These are phyloP conservation scores for Quambalaria eucalypti DNA, from an alignment of 1,284 basidiomycete species.

Conservation along the genomic window DNA sequence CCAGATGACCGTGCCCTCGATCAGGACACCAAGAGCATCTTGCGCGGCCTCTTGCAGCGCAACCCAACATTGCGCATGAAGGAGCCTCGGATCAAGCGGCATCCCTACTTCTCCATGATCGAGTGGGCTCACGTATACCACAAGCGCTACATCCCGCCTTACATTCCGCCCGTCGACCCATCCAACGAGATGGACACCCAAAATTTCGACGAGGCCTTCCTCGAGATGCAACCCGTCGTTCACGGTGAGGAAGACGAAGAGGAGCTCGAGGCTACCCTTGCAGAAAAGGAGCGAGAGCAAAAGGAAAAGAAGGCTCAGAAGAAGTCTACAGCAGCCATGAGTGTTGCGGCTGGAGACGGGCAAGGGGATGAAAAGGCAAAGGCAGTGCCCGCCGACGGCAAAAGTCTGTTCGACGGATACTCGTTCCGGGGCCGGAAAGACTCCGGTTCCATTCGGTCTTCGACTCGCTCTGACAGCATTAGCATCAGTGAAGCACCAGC, in stretches of 20 bases:
- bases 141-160: slow-evolving; percentile 93
- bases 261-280: neutral
- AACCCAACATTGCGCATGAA: slow-evolving; percentile 81
- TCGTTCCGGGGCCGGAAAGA: slow-evolving; percentile 38
- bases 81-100: slow-evolving; percentile 82
- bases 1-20: slow-evolving; percentile 82
- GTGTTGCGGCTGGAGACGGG: neutral
- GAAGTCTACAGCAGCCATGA: neutral
- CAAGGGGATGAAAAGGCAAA: neutral
- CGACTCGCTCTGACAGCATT: slow-evolving; percentile 15
- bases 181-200: slow-evolving; percentile 87
- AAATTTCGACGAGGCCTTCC: slow-evolving; percentile 94
- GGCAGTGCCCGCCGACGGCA: slow-evolving; percentile 8
- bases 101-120: slow-evolving; percentile 93
- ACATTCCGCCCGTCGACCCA: slow-evolving; percentile 87
- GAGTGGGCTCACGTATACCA: slow-evolving; percentile 88
- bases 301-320: neutral
- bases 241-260: slow-evolving; percentile 4
- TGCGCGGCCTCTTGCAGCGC: slow-evolving; percentile 84
- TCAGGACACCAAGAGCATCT: slow-evolving; percentile 84
- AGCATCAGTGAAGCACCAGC: slow-evolving; percentile 3
- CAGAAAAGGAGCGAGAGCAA: neutral
- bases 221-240: slow-evolving; percentile 59
- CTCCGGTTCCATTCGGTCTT: slow-evolving; percentile 30
- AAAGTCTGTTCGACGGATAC: slow-evolving; percentile 37